Percentiles rank a stretch among this genome's conserved stretches.
phyloP scores from a whole-genome alignment of 139 green algal species.

The Chlamydomonas sp. region DNA sequence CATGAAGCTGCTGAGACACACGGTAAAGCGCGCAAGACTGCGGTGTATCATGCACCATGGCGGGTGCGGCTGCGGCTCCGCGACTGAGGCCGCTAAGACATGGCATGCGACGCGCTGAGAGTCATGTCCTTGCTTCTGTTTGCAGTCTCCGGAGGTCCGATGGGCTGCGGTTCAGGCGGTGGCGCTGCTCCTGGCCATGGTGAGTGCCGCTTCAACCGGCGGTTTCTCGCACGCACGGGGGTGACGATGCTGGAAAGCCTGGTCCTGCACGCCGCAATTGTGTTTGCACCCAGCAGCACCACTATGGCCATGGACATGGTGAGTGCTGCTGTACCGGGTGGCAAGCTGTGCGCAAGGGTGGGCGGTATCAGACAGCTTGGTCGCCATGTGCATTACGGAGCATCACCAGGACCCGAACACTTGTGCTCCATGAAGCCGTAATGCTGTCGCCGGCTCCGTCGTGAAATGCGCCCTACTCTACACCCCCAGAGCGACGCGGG shows the following conservation, averaged over 20 bases:
- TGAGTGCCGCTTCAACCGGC: not conserved
- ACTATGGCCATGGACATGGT: not conserved
- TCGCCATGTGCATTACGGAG: no score
- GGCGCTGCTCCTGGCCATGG: constrained; percentile 55
- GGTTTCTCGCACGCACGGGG: not conserved
- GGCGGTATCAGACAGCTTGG: no score
- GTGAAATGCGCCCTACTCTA: not conserved
- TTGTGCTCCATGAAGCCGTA: not conserved
- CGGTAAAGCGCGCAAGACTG: not conserved
- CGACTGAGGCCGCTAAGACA: not conserved
- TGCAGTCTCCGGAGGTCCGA: constrained; percentile 53
- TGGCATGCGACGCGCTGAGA: not conserved
- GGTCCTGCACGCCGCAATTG: not conserved
- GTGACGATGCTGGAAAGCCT: not conserved
- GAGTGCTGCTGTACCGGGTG: not conserved
- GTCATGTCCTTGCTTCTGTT: not conserved
- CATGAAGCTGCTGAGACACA: constrained; percentile 62
- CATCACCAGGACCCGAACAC: no score
- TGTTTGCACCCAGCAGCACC: not conserved
- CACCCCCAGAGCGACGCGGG: constrained; percentile 12
- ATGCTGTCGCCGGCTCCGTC: not conserved
- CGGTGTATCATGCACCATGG: not conserved
- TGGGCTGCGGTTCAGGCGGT: constrained; percentile 61
- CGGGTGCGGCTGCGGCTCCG: not conserved
- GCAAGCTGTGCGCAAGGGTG: no score